These are phyloP conservation scores for Serpula lacrymans DNA, from an alignment of 768 basidiomycete species.

Conservation along the genomic window DNA sequence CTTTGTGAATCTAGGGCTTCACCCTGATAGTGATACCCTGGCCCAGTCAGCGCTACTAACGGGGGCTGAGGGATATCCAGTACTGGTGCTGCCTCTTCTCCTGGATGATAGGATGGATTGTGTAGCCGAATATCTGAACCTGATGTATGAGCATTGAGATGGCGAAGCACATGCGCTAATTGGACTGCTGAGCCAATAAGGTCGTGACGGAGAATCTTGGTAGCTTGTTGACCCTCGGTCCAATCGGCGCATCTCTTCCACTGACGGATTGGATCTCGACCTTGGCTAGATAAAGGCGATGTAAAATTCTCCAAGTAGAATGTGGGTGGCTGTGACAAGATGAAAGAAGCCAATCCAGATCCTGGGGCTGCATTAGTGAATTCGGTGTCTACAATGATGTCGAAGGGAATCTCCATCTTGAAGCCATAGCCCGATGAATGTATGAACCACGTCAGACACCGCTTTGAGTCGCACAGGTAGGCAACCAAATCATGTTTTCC, in stretches of 20 bases:
- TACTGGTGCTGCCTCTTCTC: constrained; percentile 25
- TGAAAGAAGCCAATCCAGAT: constrained; percentile 57
- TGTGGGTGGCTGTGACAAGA: constrained; percentile 61
- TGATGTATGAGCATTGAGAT: constrained; percentile 32
- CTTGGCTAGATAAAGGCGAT: constrained; percentile 24
- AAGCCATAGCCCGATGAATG: constrained; percentile 68
- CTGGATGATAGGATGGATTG: constrained; percentile 32
- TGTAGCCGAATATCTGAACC: constrained; percentile 34
- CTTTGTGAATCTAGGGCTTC: constrained; percentile 16
- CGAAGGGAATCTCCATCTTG: constrained; percentile 83
- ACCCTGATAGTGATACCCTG: constrained; percentile 26
- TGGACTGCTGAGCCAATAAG: constrained; percentile 63
- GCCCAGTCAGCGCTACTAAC: constrained; percentile 25
- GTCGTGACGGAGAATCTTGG: constrained; percentile 58
- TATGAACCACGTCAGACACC: constrained; percentile 76
- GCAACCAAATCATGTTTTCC: constrained; percentile 67
- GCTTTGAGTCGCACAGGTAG: constrained; percentile 67
- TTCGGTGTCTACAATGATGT: constrained; percentile 53
- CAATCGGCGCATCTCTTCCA: constrained; percentile 74
- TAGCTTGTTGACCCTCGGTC: constrained; percentile 73
- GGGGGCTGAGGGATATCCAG: constrained; percentile 42
- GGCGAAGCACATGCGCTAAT: constrained; percentile 52
- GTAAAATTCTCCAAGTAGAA: constrained; percentile 61
- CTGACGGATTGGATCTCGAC: constrained; percentile 28
- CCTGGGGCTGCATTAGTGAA: constrained; percentile 54